Evolutionary conservation across 176 grass and related monocot species (phyloP).

Genomic region (Cymbopogon citratus): DNA sequence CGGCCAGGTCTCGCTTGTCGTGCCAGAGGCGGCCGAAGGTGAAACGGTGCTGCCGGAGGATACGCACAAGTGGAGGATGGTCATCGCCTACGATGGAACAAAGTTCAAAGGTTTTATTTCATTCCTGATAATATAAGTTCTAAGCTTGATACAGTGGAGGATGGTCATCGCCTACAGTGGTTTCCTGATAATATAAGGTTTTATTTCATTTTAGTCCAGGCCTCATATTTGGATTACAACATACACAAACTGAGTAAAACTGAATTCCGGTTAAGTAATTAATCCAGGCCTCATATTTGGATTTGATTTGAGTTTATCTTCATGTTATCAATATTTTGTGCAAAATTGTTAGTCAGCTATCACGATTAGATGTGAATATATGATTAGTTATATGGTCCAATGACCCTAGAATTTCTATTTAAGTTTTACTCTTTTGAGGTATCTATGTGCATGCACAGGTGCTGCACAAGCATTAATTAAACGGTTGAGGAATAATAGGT

Average conservation of each 20-base stretch:
- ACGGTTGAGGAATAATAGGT: background rate
- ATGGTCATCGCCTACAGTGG: constrained; percentile 89
- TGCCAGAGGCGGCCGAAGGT: constrained; percentile 15
- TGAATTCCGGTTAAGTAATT: too few relatives aligned
- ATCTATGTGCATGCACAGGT: background rate
- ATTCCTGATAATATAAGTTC: background rate
- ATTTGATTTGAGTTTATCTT: background rate
- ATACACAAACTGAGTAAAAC: background rate
- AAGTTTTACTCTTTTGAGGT: background rate
- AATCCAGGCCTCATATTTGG: background rate
- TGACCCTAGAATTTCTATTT: background rate
- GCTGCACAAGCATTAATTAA: background rate
- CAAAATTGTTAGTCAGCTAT: background rate
- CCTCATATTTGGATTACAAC: background rate
- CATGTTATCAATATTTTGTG: background rate
- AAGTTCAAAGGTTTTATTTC: constrained; percentile 68
- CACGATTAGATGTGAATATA: background rate
- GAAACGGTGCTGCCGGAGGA: background rate
- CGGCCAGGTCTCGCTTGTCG: background rate
- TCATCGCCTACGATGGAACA: constrained; percentile 84
- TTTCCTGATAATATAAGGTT: constrained; percentile 87
- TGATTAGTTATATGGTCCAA: background rate
- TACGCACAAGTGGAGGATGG: constrained; percentile 70
- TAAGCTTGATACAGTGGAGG: constrained; percentile 44
- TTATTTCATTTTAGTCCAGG: background rate